Evolutionary conservation across 805 yeast species (phyloP).

Genomic region (Saccharomyces paradoxus): DNA sequence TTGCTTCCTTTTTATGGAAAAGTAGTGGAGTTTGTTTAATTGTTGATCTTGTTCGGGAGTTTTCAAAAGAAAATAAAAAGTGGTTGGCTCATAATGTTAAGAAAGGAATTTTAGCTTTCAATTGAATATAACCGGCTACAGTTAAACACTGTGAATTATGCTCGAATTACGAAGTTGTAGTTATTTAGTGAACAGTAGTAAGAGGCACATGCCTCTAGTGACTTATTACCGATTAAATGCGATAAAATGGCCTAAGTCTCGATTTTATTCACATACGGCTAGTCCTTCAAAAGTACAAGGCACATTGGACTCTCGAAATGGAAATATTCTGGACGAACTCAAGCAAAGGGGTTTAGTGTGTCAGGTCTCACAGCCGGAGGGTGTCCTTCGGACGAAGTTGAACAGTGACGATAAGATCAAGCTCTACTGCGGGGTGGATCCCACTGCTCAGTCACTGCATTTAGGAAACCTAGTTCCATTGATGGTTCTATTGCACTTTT

Average conservation of each 20-base stretch:
- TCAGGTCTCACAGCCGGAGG: slow-evolving; percentile 27
- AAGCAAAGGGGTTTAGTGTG: slow-evolving; percentile 23
- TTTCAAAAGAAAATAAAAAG: not conserved
- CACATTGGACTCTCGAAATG: not conserved
- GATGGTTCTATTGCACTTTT: slow-evolving; percentile 76
- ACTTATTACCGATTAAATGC: not conserved
- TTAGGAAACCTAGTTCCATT: slow-evolving; percentile 85
- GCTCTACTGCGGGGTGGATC: slow-evolving; percentile 92
- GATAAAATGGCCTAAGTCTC: not conserved
- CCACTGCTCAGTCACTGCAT: slow-evolving; percentile 84
- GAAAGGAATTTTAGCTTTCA: not conserved
- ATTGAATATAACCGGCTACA: not conserved
- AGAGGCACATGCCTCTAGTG: not conserved
- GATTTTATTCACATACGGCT: not conserved
- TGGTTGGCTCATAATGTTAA: not conserved
- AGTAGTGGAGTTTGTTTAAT: not conserved
- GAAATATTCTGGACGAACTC: slow-evolving; percentile 11
- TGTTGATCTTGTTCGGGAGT: not conserved
- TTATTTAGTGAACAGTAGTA: not conserved
- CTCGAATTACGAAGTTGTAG: not conserved
- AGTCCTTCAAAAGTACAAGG: not conserved
- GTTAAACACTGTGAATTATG: not conserved
- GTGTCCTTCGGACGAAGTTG: slow-evolving; percentile 8
- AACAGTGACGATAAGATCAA: slow-evolving; percentile 35
- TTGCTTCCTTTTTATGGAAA: not conserved